These are phyloP conservation scores for Coemansia sp. DNA, from an alignment of 192 early-diverging fungal species.

Conservation along the genomic window DNA sequence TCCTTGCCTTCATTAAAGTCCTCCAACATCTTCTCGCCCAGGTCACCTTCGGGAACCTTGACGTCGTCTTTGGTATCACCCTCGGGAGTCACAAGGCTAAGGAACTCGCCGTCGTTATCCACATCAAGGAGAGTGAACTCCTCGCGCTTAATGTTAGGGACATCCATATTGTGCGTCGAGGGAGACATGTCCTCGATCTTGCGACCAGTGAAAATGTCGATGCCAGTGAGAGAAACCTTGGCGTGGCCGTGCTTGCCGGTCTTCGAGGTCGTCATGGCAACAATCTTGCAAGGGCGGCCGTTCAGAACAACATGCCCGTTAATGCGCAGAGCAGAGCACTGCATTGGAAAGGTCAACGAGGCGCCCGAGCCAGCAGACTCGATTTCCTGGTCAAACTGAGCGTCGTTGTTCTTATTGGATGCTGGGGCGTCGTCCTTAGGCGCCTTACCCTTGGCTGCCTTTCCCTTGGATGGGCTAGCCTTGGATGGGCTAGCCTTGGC, in stretches of 20 bases:
- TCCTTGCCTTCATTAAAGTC: slow-evolving; percentile 83
- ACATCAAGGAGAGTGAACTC: slow-evolving; percentile 89
- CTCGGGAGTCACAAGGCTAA: slow-evolving; percentile 70
- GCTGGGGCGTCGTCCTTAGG: neutral
- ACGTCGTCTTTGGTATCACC: slow-evolving; percentile 95
- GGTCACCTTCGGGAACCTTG: slow-evolving; percentile 85
- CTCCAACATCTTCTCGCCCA: slow-evolving; percentile 72
- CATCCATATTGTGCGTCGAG: slow-evolving; percentile 99
- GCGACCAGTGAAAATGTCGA: slow-evolving; percentile 98
- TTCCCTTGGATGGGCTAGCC: neutral
- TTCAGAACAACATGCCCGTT: slow-evolving; percentile 98
- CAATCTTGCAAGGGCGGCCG: slow-evolving; percentile 99
- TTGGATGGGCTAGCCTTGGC: neutral
- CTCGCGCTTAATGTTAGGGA: slow-evolving; percentile 87
- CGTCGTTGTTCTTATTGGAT: slow-evolving; percentile 10
- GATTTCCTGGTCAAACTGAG: slow-evolving; percentile 12
- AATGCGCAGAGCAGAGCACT: slow-evolving; percentile 99
- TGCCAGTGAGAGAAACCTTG: slow-evolving; percentile 95
- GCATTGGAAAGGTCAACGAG: slow-evolving; percentile 94
- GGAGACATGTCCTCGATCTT: slow-evolving; percentile 99
- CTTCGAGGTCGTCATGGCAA: slow-evolving; percentile 99
- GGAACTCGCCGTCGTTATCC: slow-evolving; percentile 67
- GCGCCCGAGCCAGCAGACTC: slow-evolving; percentile 62
- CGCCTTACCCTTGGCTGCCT: neutral
- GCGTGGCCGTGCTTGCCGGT: slow-evolving; percentile 99